Evolutionary conservation across 2,329 filamentous ascomycete genomes (phyloP).

Genomic region (Westerdykella sp.): DNA sequence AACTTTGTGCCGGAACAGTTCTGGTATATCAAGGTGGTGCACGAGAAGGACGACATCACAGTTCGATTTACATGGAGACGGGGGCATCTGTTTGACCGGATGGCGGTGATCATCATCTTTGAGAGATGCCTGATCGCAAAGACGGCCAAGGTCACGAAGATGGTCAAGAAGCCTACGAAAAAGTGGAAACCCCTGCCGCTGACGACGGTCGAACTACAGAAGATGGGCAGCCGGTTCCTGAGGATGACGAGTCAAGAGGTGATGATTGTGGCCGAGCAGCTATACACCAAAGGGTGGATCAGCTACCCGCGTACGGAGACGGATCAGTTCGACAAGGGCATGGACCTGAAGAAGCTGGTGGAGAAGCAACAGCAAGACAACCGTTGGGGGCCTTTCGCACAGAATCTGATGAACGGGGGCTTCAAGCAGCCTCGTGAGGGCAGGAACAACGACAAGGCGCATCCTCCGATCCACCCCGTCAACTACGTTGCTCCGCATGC

Average conservation of each 20-base stretch:
- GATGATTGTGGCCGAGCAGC: constrained; percentile 75
- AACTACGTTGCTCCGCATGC: constrained; percentile 63
- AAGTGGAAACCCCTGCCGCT: constrained; percentile 92
- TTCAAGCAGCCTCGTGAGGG: constrained; percentile 80
- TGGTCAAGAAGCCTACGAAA: constrained; percentile 83
- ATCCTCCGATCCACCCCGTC: constrained; percentile 94
- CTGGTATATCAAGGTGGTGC: constrained; percentile 83
- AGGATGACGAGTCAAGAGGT: constrained; percentile 86
- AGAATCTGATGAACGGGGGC: constrained; percentile 63
- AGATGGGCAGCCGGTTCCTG: constrained; percentile 83
- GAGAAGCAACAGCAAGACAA: constrained; percentile 75
- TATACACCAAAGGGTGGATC: constrained; percentile 94
- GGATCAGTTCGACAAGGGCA: constrained; percentile 85
- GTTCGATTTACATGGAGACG: constrained; percentile 82
- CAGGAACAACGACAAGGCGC: constrained; percentile 88
- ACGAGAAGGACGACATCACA: constrained; percentile 68
- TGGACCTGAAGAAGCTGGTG: constrained; percentile 73
- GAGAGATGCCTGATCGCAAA: constrained; percentile 76
- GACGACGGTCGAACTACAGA: constrained; percentile 94
- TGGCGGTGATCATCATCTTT: constrained; percentile 72
- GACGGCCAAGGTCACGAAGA: constrained; percentile 71
- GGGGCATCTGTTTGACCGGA: constrained; percentile 79
- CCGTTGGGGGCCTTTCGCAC: constrained; percentile 76
- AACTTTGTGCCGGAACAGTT: constrained; percentile 91
- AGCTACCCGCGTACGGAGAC: constrained; percentile 97